These are phyloP conservation scores for Aegle marmelos DNA, from an alignment of 345 rosid species.

Conservation along the genomic window DNA sequence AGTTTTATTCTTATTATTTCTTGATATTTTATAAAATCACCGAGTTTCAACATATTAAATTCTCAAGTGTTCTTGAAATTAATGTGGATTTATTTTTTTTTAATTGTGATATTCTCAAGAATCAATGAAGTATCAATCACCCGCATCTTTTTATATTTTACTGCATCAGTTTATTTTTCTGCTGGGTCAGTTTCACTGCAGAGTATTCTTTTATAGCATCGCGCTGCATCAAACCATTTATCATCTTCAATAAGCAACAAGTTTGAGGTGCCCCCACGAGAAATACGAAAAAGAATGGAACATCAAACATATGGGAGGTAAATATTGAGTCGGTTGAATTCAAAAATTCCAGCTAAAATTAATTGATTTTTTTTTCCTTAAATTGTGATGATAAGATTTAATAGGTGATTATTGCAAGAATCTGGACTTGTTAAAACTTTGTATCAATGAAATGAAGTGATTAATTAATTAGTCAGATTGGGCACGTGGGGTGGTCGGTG, in stretches of 20 bases:
- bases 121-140: no score
- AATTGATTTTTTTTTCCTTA: not conserved
- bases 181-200: no score
- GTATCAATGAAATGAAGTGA: not conserved
- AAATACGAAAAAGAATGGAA: not conserved
- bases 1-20: no score
- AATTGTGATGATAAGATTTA: not conserved
- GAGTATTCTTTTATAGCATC: no score
- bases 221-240: not conserved
- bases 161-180: no score
- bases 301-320: not conserved
- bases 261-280: not conserved
- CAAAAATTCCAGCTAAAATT: not conserved
- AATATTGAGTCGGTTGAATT: not conserved
- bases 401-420: not conserved
- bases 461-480: constrained; percentile 1
- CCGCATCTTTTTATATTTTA: no score
- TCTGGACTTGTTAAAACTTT: not conserved
- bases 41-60: no score
- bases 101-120: no score
- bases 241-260: not conserved
- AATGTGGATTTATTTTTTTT: no score
- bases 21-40: no score
- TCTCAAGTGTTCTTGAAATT: no score
- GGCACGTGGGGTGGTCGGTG: constrained; percentile 19